phyloP scores from a whole-genome alignment of 768 basidiomycete genomes.

The Baorangia bicolor region DNA sequence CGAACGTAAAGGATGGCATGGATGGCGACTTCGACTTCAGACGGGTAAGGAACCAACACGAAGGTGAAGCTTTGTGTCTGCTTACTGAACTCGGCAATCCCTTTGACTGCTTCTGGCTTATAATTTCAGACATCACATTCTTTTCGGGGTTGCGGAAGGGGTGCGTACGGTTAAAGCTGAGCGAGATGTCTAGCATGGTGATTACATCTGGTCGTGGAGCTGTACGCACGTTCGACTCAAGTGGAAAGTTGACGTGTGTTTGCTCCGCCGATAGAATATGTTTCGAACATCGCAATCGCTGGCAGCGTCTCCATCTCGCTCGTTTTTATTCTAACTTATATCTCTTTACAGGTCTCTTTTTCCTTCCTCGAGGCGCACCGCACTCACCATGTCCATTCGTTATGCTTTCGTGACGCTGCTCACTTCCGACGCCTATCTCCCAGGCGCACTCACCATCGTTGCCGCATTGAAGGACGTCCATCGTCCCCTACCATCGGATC shows the following conservation, averaged over 20 bases:
- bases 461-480: slow-evolving; percentile 85
- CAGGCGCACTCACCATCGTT: slow-evolving; percentile 84
- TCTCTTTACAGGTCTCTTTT: background rate
- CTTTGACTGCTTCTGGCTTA: slow-evolving; percentile 55
- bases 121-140: slow-evolving; percentile 11
- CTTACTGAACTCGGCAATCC: slow-evolving; percentile 73
- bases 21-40: slow-evolving; percentile 87
- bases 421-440: slow-evolving; percentile 89
- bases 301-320: background rate
- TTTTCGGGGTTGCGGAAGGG: background rate
- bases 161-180: slow-evolving; percentile 41
- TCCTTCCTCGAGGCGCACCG: too few species aligned
- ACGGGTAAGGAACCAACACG: slow-evolving; percentile 2
- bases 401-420: slow-evolving; percentile 91
- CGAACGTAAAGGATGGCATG: slow-evolving; percentile 91
- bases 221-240: too few species aligned
- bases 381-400: slow-evolving; percentile 54
- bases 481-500: slow-evolving; percentile 35
- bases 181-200: slow-evolving; percentile 27
- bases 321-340: slow-evolving; percentile 20
- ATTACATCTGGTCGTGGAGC: too few species aligned
- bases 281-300: background rate
- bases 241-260: slow-evolving; percentile 26
- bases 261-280: background rate
- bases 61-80: background rate